Percentiles rank a stretch among this genome's conserved stretches.
Conservation (phyloP, 1,284 basidiomycete species). For the Boletus hoseneyae region DNA sequence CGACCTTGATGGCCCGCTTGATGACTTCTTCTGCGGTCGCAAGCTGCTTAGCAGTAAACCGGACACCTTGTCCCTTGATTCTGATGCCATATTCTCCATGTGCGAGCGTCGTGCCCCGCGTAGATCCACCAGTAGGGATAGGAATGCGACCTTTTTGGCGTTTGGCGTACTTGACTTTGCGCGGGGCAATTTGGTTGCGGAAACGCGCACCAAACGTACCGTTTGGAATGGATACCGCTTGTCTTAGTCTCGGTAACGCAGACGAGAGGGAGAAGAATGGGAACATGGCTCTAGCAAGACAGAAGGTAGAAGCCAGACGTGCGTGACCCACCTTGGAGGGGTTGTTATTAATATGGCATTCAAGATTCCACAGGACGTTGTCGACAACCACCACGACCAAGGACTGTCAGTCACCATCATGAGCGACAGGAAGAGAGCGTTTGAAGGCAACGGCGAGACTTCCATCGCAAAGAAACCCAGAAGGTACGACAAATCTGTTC, state of each 20-base stretch:
- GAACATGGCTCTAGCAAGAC: slow-evolving; percentile 16
- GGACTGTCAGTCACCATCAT: slow-evolving; percentile 27
- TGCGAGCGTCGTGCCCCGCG: slow-evolving; percentile 90
- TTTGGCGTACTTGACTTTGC: slow-evolving; percentile 78
- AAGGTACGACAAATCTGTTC: slow-evolving; percentile 47
- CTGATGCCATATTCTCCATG: slow-evolving; percentile 92
- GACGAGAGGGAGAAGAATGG: slow-evolving; percentile 17
- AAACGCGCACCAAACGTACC: slow-evolving; percentile 29
- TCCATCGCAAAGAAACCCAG: slow-evolving; percentile 60
- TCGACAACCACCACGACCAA: slow-evolving; percentile 8
- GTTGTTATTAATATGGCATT: slow-evolving; percentile 3
- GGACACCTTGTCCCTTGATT: slow-evolving; percentile 77
- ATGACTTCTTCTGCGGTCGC: slow-evolving; percentile 85
- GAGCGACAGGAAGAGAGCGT: slow-evolving; percentile 49
- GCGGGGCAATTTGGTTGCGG: slow-evolving; percentile 70
- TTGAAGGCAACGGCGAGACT: slow-evolving; percentile 50
- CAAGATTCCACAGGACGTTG: not conserved
- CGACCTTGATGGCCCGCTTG: slow-evolving; percentile 85
- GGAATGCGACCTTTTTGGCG: slow-evolving; percentile 86
- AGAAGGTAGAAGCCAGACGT: not conserved
- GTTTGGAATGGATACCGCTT: slow-evolving; percentile 18
- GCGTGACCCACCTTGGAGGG: slow-evolving; percentile 23
- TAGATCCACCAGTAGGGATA: slow-evolving; percentile 85
- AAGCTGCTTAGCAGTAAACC: slow-evolving; percentile 92
- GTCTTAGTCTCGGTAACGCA: slow-evolving; percentile 17